Conservation (phyloP, 225 moss, liverwort and hornwort genomes). For the Anthoceros angustus region DNA sequence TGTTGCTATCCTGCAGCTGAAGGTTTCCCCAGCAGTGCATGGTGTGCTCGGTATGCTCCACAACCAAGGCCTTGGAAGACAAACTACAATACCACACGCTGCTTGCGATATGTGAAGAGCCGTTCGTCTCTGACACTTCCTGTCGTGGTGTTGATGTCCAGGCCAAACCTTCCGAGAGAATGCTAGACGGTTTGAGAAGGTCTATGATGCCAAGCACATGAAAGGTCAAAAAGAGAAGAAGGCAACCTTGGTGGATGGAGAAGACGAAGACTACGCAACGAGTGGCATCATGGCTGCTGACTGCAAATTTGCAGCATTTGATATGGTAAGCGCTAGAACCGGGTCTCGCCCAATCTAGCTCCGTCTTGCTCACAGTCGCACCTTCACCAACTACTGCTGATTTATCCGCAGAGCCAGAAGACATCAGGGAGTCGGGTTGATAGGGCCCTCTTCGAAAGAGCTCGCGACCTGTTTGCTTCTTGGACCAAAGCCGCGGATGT, state of each 20-base stretch:
- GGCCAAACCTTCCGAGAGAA: conserved; percentile 51
- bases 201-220: conserved; percentile 22
- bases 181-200: conserved; percentile 26
- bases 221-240: conserved; percentile 13
- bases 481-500: not conserved
- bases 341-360: not conserved
- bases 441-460: not conserved
- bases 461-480: not conserved
- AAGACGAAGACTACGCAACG: conserved; percentile 29
- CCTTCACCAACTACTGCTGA: conserved; percentile 4
- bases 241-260: conserved; percentile 23
- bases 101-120: not conserved
- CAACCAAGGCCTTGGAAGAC: no score
- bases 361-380: conserved; percentile 8
- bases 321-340: conserved; percentile 14
- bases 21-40: conserved; percentile 35
- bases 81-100: no score
- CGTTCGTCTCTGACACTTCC: not conserved
- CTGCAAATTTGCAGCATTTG: conserved; percentile 33
- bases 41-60: conserved; percentile 27
- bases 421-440: not conserved
- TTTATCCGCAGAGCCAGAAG: not conserved
- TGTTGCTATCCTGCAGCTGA: conserved; percentile 27
- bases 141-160: conserved; percentile 5
- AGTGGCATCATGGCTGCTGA: conserved; percentile 34